phyloP scores from a whole-genome alignment of 352 stramenopile genomes.

The Pythium aphanidermatum region DNA sequence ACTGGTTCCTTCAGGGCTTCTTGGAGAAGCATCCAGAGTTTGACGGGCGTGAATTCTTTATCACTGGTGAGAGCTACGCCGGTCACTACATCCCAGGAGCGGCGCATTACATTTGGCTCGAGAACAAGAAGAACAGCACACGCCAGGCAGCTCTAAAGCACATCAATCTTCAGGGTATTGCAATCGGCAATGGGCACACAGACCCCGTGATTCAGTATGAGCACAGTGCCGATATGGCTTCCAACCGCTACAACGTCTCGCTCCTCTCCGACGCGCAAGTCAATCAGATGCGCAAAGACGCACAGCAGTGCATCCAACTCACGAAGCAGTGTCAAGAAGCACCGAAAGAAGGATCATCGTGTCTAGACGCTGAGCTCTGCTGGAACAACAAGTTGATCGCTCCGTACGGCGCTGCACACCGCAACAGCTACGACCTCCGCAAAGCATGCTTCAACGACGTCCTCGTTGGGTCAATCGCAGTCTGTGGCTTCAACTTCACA shows the following conservation, averaged over 20 bases:
- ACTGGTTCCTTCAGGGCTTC: conserved; percentile 52
- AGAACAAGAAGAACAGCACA: conserved; percentile 33
- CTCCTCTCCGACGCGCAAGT: conserved; percentile 36
- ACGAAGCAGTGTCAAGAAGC: conserved; percentile 26
- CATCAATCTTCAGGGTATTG: conserved; percentile 56
- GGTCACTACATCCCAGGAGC: conserved; percentile 48
- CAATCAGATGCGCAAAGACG: conserved; percentile 31
- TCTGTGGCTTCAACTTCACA: conserved; percentile 31
- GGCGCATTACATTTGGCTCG: conserved; percentile 33
- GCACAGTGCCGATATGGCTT: conserved; percentile 60
- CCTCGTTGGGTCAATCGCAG: neutral
- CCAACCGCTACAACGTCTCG: conserved; percentile 70
- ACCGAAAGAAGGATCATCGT: conserved; percentile 22
- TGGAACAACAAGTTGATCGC: conserved; percentile 30
- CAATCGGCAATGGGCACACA: conserved; percentile 70
- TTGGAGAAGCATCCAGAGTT: conserved; percentile 40
- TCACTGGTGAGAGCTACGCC: conserved; percentile 52
- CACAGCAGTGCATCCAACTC: conserved; percentile 16
- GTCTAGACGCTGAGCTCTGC: conserved; percentile 26
- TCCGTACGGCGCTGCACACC: conserved; percentile 36
- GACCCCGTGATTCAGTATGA: conserved; percentile 55
- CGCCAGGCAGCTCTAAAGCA: conserved; percentile 3
- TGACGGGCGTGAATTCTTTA: conserved; percentile 31
- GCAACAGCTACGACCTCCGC: conserved; percentile 78
- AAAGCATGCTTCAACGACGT: conserved; percentile 45